Conservation (phyloP, 2,329 filamentous ascomycete genomes). For the Hortaea sp. region DNA sequence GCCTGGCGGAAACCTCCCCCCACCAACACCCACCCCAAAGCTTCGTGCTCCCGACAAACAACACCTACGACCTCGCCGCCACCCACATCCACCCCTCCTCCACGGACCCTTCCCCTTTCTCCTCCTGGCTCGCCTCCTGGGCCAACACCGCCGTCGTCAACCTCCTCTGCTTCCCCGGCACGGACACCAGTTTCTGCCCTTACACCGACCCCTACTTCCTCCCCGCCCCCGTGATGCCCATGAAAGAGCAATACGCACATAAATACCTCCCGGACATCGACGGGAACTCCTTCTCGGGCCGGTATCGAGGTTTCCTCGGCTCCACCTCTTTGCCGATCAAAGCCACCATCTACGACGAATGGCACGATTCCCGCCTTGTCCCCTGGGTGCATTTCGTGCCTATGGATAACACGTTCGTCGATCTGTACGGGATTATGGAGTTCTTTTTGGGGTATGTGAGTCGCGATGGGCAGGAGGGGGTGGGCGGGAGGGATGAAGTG, state of each 20-base stretch:
- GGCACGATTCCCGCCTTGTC: constrained; percentile 61
- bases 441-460: constrained; percentile 52
- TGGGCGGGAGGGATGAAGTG: constrained; percentile 39
- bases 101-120: constrained; percentile 19
- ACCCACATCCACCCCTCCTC: constrained; percentile 27
- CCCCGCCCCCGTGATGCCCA: constrained; percentile 22
- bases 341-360: constrained; percentile 67
- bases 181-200: constrained; percentile 26
- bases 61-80: constrained; percentile 28
- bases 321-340: constrained; percentile 66
- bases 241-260: constrained; percentile 36
- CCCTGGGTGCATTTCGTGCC: constrained; percentile 76
- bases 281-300: constrained; percentile 44
- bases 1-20: constrained; percentile 36
- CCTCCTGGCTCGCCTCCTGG: constrained; percentile 31
- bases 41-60: constrained; percentile 28
- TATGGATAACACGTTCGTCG: constrained; percentile 63
- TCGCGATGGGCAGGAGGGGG: constrained; percentile 13
- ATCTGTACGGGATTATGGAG: constrained; percentile 62
- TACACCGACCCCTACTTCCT: constrained; percentile 36
- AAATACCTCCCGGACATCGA: constrained; percentile 72
- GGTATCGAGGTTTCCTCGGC: constrained; percentile 47
- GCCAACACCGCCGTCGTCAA: constrained; percentile 34
- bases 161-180: constrained; percentile 33
- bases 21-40: constrained; percentile 24